Percentiles rank a stretch among this genome's conserved stretches.
Evolutionary conservation across 1,284 basidiomycete species (phyloP).

Genomic region (Mycosarcoma mackinlayi): DNA sequence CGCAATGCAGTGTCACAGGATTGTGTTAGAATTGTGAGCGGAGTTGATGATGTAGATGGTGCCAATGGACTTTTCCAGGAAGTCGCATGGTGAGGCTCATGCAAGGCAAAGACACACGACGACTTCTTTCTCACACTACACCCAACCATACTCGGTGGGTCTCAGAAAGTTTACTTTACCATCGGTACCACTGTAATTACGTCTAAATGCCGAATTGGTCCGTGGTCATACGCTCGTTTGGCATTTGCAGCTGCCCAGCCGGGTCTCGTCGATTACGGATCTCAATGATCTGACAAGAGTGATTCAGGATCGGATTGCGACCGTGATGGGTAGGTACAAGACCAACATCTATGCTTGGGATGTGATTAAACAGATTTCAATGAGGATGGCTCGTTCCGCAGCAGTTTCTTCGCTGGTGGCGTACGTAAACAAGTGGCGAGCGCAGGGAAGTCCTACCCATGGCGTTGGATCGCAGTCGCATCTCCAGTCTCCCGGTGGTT

Average conservation of each 20-base stretch:
- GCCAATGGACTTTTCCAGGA: no score
- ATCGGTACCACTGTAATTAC: no score
- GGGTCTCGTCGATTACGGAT: constrained; percentile 23
- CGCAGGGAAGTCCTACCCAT: constrained; percentile 23
- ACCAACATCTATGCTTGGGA: constrained; percentile 32
- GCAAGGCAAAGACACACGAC: no score
- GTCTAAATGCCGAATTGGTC: constrained; percentile 20
- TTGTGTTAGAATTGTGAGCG: no score
- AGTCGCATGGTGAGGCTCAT: no score
- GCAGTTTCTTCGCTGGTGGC: constrained; percentile 12
- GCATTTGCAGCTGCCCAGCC: constrained; percentile 20
- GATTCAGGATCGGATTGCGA: constrained; percentile 20
- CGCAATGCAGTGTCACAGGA: no score
- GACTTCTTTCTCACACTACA: no score
- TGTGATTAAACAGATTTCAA: constrained; percentile 34
- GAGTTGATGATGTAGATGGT: no score
- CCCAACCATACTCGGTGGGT: no score
- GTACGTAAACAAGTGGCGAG: constrained; percentile 30
- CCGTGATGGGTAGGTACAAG: constrained; percentile 23
- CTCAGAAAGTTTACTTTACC: no score
- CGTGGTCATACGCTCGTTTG: constrained; percentile 28
- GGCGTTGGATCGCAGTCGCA: constrained; percentile 33
- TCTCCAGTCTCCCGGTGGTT: constrained; percentile 11
- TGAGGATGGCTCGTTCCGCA: constrained; percentile 22
- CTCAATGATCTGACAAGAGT: constrained; percentile 22